phyloP scores from a whole-genome alignment of 176 grass and related monocot species.

The Olyra latifolia region DNA sequence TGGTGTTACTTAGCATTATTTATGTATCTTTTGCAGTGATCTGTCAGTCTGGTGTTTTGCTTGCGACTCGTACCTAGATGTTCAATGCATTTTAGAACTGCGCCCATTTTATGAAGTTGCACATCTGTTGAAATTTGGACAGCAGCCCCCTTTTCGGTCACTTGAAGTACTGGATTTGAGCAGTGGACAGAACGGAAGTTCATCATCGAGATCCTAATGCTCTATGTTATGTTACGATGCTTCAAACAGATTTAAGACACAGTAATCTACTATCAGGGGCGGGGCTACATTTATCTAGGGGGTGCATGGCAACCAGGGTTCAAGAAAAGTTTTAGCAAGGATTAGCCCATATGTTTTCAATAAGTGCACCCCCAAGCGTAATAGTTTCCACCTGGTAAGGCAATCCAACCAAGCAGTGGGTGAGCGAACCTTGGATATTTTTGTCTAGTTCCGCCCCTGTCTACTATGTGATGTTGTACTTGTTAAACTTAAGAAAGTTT shows the following conservation, averaged over 20 bases:
- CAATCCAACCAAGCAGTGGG: no score
- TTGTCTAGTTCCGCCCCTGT: no score
- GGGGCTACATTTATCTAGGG: no score
- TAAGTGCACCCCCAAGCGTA: no score
- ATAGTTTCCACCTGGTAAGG: no score
- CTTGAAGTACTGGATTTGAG: slow-evolving; percentile 50
- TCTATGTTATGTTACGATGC: background rate
- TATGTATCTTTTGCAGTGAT: slow-evolving; percentile 61
- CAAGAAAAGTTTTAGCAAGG: no score
- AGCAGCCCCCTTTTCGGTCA: slow-evolving; percentile 61
- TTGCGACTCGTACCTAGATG: slow-evolving; percentile 90
- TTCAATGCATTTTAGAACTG: slow-evolving; percentile 74
- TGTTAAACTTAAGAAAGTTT: slow-evolving; percentile 28
- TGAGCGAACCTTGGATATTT: no score
- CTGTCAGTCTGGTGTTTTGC: slow-evolving; percentile 90
- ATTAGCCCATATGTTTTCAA: no score
- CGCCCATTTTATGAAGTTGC: slow-evolving; percentile 81
- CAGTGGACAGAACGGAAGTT: slow-evolving; percentile 29
- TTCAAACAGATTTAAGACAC: background rate
- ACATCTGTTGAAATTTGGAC: slow-evolving; percentile 88
- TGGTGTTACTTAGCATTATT: background rate
- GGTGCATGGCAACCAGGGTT: no score
- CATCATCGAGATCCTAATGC: slow-evolving; percentile 48
- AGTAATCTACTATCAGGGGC: no score
- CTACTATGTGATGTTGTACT: slow-evolving; percentile 12